Percentiles rank a stretch among this genome's conserved stretches.
Conservation (phyloP, 768 basidiomycete species). For the Mycena galopus region DNA sequence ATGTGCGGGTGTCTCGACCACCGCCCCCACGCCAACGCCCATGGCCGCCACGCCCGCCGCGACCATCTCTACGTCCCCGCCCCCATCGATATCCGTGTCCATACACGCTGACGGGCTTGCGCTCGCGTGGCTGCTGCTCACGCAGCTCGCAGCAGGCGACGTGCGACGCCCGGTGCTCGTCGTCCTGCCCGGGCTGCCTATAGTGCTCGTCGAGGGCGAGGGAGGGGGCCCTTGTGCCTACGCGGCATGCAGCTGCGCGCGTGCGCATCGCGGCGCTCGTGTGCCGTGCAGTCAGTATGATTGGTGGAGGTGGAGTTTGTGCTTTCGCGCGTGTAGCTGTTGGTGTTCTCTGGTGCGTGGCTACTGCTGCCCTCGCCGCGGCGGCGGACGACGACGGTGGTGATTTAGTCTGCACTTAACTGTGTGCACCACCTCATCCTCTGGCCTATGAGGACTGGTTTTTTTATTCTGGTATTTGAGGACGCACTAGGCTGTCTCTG, state of each 20-base stretch:
- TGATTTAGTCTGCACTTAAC: conserved; percentile 36
- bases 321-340: not conserved
- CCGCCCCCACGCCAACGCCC: too few relatives aligned
- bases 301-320: not conserved
- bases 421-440: too few relatives aligned
- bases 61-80: too few relatives aligned
- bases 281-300: not conserved
- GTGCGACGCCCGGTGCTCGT: too few relatives aligned
- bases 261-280: conserved; percentile 12
- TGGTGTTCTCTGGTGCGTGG: conserved; percentile 19
- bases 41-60: too few relatives aligned
- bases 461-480: too few relatives aligned
- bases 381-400: conserved; percentile 33
- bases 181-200: conserved; percentile 28
- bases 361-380: conserved; percentile 6
- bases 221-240: conserved; percentile 20
- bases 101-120: conserved; percentile 56
- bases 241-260: conserved; percentile 12
- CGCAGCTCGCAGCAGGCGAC: conserved; percentile 4
- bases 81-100: conserved; percentile 74
- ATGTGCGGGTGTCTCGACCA: not conserved
- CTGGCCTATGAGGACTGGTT: too few relatives aligned
- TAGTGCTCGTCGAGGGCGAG: conserved; percentile 22
- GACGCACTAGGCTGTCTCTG: too few relatives aligned
- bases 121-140: conserved; percentile 33